Evolutionary conservation across 345 rosid genomes (phyloP).

Genomic region (Citrus maxima): DNA sequence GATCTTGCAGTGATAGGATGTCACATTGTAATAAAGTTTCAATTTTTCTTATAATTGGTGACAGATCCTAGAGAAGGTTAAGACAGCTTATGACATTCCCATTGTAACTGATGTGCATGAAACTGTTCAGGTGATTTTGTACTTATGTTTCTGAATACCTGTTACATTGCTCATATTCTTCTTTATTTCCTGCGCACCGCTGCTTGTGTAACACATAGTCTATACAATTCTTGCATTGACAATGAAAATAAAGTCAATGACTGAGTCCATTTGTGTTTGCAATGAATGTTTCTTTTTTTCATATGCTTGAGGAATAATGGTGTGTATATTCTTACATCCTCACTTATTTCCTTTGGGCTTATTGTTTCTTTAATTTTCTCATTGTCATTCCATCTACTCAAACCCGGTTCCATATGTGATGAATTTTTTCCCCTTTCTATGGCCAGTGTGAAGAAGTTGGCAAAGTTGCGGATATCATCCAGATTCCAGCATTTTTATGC

Average conservation of each 20-base stretch:
- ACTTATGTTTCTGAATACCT: background rate
- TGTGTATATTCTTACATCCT: background rate
- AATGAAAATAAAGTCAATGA: background rate
- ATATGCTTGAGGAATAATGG: background rate
- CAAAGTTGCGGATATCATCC: conserved; percentile 88
- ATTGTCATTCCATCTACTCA: background rate
- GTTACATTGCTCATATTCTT: background rate
- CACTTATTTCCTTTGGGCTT: background rate
- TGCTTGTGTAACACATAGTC: background rate
- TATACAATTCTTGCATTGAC: background rate
- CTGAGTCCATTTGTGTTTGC: background rate
- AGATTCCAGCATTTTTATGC: conserved; percentile 95
- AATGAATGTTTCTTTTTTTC: background rate
- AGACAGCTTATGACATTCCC: conserved; percentile 77
- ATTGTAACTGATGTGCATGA: conserved; percentile 96
- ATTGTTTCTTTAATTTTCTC: background rate
- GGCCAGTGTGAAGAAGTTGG: conserved; percentile 84
- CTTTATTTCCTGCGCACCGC: background rate
- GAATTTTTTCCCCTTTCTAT: conserved; percentile 14
- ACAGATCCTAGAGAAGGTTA: conserved; percentile 98
- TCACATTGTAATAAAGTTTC: background rate
- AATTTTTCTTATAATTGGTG: conserved; percentile 13
- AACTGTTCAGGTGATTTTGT: conserved; percentile 55
- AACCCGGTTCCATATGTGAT: conserved; percentile 17
- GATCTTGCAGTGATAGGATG: background rate